Conservation (phyloP, 192 early-diverging fungal genomes). For the Phycomyces nitens region DNA sequence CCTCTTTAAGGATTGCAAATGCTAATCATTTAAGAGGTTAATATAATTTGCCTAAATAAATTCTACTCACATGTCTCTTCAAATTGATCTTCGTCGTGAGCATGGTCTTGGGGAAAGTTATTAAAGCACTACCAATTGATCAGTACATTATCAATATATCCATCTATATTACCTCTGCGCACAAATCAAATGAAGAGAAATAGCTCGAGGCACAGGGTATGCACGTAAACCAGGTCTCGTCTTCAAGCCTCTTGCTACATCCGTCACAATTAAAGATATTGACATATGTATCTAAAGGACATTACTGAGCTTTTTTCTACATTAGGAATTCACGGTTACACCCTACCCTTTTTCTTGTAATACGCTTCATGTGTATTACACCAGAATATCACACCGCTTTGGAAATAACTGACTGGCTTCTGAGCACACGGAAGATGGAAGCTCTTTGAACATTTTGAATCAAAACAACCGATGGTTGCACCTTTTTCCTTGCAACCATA, state of each 20-base stretch:
- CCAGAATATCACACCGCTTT: constrained; percentile 84
- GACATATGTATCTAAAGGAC: constrained; percentile 51
- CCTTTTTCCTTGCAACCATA: constrained; percentile 72
- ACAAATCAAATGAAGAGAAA: constrained; percentile 73
- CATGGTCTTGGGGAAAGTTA: constrained; percentile 42
- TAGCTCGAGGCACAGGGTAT: constrained; percentile 56
- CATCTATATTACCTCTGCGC: constrained; percentile 42
- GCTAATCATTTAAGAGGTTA: constrained; percentile 23
- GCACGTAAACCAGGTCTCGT: constrained; percentile 64
- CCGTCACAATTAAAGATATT: constrained; percentile 70
- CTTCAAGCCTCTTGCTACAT: constrained; percentile 53
- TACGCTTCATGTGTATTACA: constrained; percentile 72
- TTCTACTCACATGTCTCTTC: constrained; percentile 54
- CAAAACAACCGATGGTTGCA: constrained; percentile 86
- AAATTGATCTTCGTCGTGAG: constrained; percentile 51
- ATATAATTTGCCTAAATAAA: too few species aligned
- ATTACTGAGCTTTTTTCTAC: neutral
- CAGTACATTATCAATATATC: neutral
- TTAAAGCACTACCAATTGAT: constrained; percentile 44
- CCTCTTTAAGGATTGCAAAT: constrained; percentile 41
- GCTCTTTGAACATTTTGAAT: constrained; percentile 74
- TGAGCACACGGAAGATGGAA: constrained; percentile 82
- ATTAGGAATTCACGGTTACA: neutral
- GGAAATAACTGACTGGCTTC: constrained; percentile 66
- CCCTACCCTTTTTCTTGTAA: constrained; percentile 48